Base-by-base conservation (phyloP, 805 yeast species). In the Maudiozyma bulderi region DNA sequence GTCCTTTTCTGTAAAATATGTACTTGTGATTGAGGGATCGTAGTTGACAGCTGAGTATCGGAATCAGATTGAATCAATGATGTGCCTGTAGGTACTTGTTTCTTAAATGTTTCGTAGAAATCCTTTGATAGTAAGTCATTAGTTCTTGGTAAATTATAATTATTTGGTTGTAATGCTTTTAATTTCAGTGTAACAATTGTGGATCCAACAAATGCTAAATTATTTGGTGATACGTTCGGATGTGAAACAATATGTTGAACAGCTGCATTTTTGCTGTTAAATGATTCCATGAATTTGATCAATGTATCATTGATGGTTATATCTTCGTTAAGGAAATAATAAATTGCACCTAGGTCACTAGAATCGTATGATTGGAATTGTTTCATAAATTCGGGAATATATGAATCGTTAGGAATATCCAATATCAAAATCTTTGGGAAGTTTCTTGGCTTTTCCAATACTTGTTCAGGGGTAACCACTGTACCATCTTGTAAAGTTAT, bases 181-280 rank as follows among this genome's bases (percentile, higher is more conserved):
- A 86, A 71, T 58, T 81, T 82, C 51, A 85, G 60, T 1, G 77
- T 67, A 15, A 75, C 69, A 1, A 69, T 55, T 0, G 84, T 80
- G 4, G 85, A 73, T 0, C 81, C 74, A 32, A 70, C 73, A 62
- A 80, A 81, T 6, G 78, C 73, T 13, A 88, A 62, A 0, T 77
- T 70, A 60, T 90, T 77, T 15, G 86, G 79, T 10, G 82, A 72
- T 46, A 84, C 70, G 13, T 68, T 63, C 4, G 81, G 73, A 65
- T 91, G 97, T n/a, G 93, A 82, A 5, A 91, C 72, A 46, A 81
- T 71, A 63, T 88, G 95, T 39, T 71, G 60, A 31, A 80, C 71
- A 0, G 71, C 59, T 0, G 62, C 50, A 6, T 45, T 44, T 5
- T 61, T 39, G 2, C 15, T 45, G 26, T 56, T 83, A 55, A 87